These are phyloP conservation scores for Teratosphaeriaceae sp. DNA, from an alignment of 2,329 filamentous ascomycete genomes.

Conservation along the genomic window DNA sequence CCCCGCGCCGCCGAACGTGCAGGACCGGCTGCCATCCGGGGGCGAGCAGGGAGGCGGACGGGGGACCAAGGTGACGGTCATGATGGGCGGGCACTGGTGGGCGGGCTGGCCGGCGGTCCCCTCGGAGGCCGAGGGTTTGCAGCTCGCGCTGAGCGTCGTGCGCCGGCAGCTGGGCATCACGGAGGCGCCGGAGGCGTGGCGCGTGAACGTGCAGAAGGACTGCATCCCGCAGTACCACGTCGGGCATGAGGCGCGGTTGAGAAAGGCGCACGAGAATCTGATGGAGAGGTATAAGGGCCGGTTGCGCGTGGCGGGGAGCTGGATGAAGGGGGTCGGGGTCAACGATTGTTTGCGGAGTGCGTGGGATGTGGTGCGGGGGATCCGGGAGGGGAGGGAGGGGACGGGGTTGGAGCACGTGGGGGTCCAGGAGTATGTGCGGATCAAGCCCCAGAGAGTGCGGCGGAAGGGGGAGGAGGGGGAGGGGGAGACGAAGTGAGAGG, in stretches of 20 bases:
- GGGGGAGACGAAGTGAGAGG: not conserved
- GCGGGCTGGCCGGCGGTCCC: constrained; percentile 58
- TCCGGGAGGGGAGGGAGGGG: constrained; percentile 27
- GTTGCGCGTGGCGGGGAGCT: constrained; percentile 54
- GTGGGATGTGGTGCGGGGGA: constrained; percentile 45
- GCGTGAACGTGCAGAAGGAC: constrained; percentile 56
- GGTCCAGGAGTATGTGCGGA: constrained; percentile 13
- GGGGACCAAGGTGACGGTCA: constrained; percentile 84
- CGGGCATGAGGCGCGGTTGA: constrained; percentile 63
- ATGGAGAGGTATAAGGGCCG: constrained; percentile 51
- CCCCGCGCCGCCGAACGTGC: constrained; percentile 22
- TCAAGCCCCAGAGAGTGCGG: constrained; percentile 13
- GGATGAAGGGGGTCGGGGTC: constrained; percentile 43
- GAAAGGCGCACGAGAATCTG: constrained; percentile 50
- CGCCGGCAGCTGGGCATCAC: constrained; percentile 67
- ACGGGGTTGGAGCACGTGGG: constrained; percentile 28
- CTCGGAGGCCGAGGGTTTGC: constrained; percentile 56
- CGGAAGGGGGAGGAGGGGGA: constrained; percentile 11
- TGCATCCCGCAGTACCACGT: constrained; percentile 90
- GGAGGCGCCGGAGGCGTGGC: constrained; percentile 53
- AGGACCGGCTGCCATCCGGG: constrained; percentile 38
- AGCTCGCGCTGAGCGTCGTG: constrained; percentile 64
- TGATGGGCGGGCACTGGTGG: constrained; percentile 94
- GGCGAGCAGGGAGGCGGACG: too few species aligned
- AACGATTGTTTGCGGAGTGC: constrained; percentile 50